phyloP scores from a whole-genome alignment of 805 yeast species.

The Metschnikowia lachancei region DNA sequence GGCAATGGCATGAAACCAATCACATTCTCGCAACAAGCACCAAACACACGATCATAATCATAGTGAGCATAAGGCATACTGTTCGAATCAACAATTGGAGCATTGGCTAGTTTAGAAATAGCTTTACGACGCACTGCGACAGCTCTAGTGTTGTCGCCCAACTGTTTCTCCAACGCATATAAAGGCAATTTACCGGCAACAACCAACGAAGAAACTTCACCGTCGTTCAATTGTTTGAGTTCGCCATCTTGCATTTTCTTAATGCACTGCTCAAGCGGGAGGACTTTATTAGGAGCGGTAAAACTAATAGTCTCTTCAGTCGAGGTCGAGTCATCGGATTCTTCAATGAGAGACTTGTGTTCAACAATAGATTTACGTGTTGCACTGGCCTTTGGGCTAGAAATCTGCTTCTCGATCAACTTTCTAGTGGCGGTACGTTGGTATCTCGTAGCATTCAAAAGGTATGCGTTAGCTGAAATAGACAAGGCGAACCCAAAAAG shows the following conservation, averaged over 20 bases:
- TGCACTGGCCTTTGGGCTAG: conserved; percentile 24
- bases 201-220: conserved; percentile 71
- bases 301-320: conserved; percentile 27
- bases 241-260: conserved; percentile 67
- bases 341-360: conserved; percentile 4
- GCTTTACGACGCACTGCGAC: conserved; percentile 90
- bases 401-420: conserved; percentile 39
- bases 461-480: conserved; percentile 75
- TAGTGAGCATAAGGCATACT: conserved; percentile 78
- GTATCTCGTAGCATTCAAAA: conserved; percentile 79
- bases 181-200: conserved; percentile 78
- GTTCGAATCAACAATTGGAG: conserved; percentile 70
- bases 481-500: conserved; percentile 72
- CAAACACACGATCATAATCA: conserved; percentile 93
- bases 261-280: conserved; percentile 63
- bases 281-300: conserved; percentile 23
- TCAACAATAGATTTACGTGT: conserved; percentile 7
- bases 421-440: conserved; percentile 48
- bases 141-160: conserved; percentile 87
- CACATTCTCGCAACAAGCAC: conserved; percentile 99
- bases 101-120: conserved; percentile 78
- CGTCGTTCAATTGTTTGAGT: conserved; percentile 61
- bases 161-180: conserved; percentile 90
- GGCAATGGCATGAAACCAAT: conserved; percentile 96
- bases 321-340: conserved; percentile 20